phyloP scores from a whole-genome alignment of 306 rosid species.

The Arachis stenosperma region DNA sequence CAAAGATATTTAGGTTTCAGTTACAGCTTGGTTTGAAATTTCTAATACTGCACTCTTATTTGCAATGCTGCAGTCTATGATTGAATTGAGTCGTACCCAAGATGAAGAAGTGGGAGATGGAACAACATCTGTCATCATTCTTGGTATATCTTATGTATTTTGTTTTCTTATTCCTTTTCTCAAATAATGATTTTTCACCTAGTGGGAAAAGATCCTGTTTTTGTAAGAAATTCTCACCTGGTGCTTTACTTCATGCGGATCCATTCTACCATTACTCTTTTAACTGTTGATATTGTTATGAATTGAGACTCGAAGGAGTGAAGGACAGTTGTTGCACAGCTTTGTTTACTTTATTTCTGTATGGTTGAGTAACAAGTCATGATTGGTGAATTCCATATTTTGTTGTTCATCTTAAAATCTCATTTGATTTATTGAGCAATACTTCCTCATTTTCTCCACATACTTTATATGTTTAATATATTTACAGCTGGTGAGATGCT shows the following conservation, averaged over 20 bases:
- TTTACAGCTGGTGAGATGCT: constrained; percentile 98
- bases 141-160: constrained; percentile 58
- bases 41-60: constrained; percentile 32
- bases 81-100: constrained; percentile 94
- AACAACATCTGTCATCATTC: constrained; percentile 93
- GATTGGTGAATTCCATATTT: constrained; percentile 8
- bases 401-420: neutral
- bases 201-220: neutral
- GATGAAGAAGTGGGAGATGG: constrained; percentile 94
- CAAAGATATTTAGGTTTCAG: neutral
- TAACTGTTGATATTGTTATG: constrained; percentile 6
- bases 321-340: neutral
- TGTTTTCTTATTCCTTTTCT: neutral
- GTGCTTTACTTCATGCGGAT: constrained; percentile 11
- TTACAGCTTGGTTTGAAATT: neutral
- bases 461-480: constrained; percentile 24
- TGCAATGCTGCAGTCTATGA: constrained; percentile 74
- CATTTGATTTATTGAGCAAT: constrained; percentile 3
- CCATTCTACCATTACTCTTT: neutral
- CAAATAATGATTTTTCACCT: neutral
- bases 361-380: neutral
- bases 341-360: neutral
- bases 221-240: constrained; percentile 15
- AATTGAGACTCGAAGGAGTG: constrained; percentile 4
- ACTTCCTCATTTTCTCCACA: neutral